Evolutionary conservation across 768 basidiomycete species (phyloP), one percentile per base, ranked within the genome.

Genomic region (Xerocomus spinulosus): DNA sequence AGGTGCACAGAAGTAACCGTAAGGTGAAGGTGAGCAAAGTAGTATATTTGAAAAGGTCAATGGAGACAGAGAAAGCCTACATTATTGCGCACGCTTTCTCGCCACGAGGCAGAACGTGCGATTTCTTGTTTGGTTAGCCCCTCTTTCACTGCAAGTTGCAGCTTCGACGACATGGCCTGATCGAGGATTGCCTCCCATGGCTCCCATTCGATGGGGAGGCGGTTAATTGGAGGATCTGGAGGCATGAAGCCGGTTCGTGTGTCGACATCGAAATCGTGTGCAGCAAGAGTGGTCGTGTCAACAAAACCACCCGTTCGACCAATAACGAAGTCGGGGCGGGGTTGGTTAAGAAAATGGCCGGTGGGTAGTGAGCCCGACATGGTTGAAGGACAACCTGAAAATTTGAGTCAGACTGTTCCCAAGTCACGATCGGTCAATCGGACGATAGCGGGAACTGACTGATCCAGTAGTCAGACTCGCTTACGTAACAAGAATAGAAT

Each of bases 191-290:
- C 63, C 63, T 95, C 92, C 92, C 90, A 97, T 37, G 69, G 59
- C 36, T 81, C 82, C 79, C 81, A 95, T 46, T 68, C 62, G 1
- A 33, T 48, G 0, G 84, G 82, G 2, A 95, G 74, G 18, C 85
- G 77, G 7, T 68, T 56, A 0, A 85, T 63, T 2, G 92, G 92
- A 0, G 82, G 78, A 13, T 80, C 73, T 0, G 87, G 84, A 3
- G 94, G 88, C 81, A 97, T 85, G 66, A 98, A 97, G 0, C 95
- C 94, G 0, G 92, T 91, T 14, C 82, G 74, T 9, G 85, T 83
- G 63, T 94, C 92, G 50, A 98, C 88, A 63, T 97, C 92, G 72
- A 92, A 98, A 72, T 88, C 87, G 55, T 87, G 85, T 3, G 85
- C 83, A 9, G 87, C 85, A 49, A 87, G 78, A 12, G 87, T 85